Evolutionary conservation across 1,284 basidiomycete genomes (phyloP), one percentile per base, ranked within the genome.

Genomic region (Cryptococcus floricola): DNA sequence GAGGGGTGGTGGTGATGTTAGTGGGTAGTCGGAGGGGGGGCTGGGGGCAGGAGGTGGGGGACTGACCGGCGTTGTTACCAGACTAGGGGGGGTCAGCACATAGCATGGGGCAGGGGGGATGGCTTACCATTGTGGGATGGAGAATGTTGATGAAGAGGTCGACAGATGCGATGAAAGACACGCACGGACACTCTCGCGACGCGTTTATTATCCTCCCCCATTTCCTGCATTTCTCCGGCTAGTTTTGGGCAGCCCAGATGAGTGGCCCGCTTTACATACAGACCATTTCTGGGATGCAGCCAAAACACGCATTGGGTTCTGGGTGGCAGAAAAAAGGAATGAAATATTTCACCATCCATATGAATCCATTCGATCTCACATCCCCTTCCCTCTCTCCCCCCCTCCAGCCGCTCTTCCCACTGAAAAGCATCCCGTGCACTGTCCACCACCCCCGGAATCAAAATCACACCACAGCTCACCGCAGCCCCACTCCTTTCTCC

Each of bases 61-160:
- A 58, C 60, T 19, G 47, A 64, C 62, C 62, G 61, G 68, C 68
- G 66, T 69, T 69, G 59, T 65, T 65, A 23, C 64, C 59, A 25
- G 63, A 67, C 66, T 67, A 51, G 8, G 31, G 39, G 23, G 23
- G 7, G 46, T 48, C 1, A 42, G 41, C 41, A 4, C 1, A n/a
- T 14, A 16, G 13, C 8, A 18, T 46, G 8, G 10, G 25, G 8
- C 19, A 25, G 13, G 44, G 7, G 19, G 18, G 9, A 16, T 16
- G 9, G 16, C 27, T 25, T 27, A 46, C 19, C 19, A 46, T 46
- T 7, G 10, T 27, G 14, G 27, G 23, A 14, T n/a, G 1, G 14
- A 27, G 45, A 46, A 27, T 16, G 45, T 8, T 12, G 27, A 2
- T 23, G 16, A 46, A 27, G 16, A 46, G 16, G 19, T 9, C 16